Evolutionary conservation across 2,329 filamentous ascomycete genomes (phyloP), one percentile per base, ranked within the genome.

Genomic region (Elsinoe batatas): DNA sequence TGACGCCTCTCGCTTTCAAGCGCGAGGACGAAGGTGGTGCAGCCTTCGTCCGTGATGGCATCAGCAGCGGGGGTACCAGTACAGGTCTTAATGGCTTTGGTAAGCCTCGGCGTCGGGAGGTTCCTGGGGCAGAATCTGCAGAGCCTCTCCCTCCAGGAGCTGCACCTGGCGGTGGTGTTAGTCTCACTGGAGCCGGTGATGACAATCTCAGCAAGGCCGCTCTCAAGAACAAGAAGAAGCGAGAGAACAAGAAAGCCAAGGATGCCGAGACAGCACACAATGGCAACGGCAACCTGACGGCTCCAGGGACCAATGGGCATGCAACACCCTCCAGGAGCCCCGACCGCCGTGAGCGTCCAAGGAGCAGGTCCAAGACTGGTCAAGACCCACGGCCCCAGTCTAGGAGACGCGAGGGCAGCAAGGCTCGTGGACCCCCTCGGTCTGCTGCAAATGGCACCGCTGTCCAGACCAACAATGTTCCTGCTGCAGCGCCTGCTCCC

Each of bases 141-240:
- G 75, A 82, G 22, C 75, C 79, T 13, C 72, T 83, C 44, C 80
- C 83, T 46, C 81, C 87, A n/a, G 82, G 85, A 60, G 84, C 86
- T 43, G 80, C 80, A 53, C 82, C 84, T 46, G 82, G 81, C 54
- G 82, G 82, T 18, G 82, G 81, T 42, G 81, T 83, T 40, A 80
- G 79, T 59, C 77, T 87, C 44, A 82, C 85, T 12, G 79, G 73
- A 61, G 67, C 83, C 71, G 79, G 74, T 60, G 86, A 89, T 58
- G 87, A 88, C 63, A 84, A 80, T 63, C 70, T 93, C 59, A 91
- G 87, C 60, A 94, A 93, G 74, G 82, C 86, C 54, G 90, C 87
- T 11, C 76, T 88, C 64, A 96, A 96, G 80, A 96, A 96, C 74
- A 97, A 97, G 82, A 97, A 97, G 82, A 97, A 97, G 81, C 82